Percentiles rank a stretch among this genome's conserved stretches.
These are phyloP conservation scores for Xylariaceae sp. DNA, from an alignment of 2,329 filamentous ascomycete species.

Conservation along the genomic window DNA sequence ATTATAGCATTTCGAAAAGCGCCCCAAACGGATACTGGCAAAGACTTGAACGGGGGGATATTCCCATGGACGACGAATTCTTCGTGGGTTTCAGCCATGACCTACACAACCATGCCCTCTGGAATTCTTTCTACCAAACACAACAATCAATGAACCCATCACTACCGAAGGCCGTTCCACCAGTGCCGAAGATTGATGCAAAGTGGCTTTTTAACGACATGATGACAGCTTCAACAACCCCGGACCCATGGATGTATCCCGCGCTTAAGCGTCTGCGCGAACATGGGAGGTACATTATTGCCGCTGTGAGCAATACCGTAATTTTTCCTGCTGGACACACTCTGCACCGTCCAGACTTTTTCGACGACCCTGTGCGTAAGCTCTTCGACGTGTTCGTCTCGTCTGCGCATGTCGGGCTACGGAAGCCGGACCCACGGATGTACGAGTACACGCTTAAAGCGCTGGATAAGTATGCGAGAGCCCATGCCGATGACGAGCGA, in stretches of 20 bases:
- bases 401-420: slow-evolving; percentile 78
- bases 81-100: slow-evolving; percentile 74
- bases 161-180: slow-evolving; percentile 44
- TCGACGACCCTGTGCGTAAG: slow-evolving; percentile 53
- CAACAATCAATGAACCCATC: slow-evolving; percentile 38
- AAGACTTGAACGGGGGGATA: slow-evolving; percentile 77
- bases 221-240: slow-evolving; percentile 68
- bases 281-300: slow-evolving; percentile 65
- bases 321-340: slow-evolving; percentile 74
- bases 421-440: slow-evolving; percentile 81
- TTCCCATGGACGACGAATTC: slow-evolving; percentile 69
- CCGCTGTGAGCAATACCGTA: slow-evolving; percentile 84
- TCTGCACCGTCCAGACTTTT: slow-evolving; percentile 52
- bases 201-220: slow-evolving; percentile 84
- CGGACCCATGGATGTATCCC: slow-evolving; percentile 86
- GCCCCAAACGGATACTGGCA: slow-evolving; percentile 84
- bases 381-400: slow-evolving; percentile 86
- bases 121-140: slow-evolving; percentile 59
- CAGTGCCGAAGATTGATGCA: slow-evolving; percentile 69
- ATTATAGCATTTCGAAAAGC: slow-evolving; percentile 78
- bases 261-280: slow-evolving; percentile 66
- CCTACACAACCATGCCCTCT: slow-evolving; percentile 61
- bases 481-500: slow-evolving; percentile 39
- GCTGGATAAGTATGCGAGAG: slow-evolving; percentile 58
- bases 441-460: slow-evolving; percentile 69